Conservation (phyloP, 768 basidiomycete genomes). For the Termitomyces sp. region DNA sequence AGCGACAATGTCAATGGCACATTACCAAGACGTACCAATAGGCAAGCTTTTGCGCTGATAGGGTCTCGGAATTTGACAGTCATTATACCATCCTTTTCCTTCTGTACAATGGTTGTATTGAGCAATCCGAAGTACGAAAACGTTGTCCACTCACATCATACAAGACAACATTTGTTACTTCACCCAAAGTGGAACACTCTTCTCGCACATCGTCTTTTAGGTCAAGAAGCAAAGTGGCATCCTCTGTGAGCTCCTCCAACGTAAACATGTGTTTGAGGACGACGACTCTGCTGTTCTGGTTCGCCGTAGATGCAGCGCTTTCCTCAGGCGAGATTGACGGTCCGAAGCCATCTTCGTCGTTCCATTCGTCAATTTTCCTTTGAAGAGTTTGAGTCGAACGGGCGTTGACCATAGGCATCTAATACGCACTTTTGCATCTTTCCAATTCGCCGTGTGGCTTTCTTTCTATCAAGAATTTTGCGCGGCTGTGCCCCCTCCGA, state of each 20-base stretch:
- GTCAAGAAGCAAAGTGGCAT: constrained; percentile 82
- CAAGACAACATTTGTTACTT: constrained; percentile 92
- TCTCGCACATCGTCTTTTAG: constrained; percentile 96
- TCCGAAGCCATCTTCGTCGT: constrained; percentile 90
- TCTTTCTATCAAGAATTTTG: constrained; percentile 77
- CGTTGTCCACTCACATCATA: constrained; percentile 74
- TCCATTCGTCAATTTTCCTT: constrained; percentile 94
- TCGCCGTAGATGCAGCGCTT: constrained; percentile 33
- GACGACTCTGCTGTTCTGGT: constrained; percentile 74
- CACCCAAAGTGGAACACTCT: constrained; percentile 85
- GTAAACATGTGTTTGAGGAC: constrained; percentile 97
- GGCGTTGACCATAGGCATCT: background rate
- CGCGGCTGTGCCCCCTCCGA: constrained; percentile 47
- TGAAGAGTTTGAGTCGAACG: constrained; percentile 1
- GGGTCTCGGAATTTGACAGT: constrained; percentile 95
- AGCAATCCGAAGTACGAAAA: constrained; percentile 1
- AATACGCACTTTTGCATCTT: constrained; percentile 78
- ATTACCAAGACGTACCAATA: constrained; percentile 56
- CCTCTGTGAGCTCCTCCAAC: constrained; percentile 79
- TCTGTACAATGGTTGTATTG: constrained; percentile 41
- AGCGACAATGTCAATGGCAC: background rate
- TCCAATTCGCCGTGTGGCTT: constrained; percentile 67
- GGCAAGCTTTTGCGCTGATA: constrained; percentile 89
- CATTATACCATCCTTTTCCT: constrained; percentile 92
- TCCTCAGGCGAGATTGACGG: constrained; percentile 62